Evolutionary conservation across 2,329 filamentous ascomycete genomes (phyloP), one percentile per base, ranked within the genome.

Genomic region (Alternaria arbusti): DNA sequence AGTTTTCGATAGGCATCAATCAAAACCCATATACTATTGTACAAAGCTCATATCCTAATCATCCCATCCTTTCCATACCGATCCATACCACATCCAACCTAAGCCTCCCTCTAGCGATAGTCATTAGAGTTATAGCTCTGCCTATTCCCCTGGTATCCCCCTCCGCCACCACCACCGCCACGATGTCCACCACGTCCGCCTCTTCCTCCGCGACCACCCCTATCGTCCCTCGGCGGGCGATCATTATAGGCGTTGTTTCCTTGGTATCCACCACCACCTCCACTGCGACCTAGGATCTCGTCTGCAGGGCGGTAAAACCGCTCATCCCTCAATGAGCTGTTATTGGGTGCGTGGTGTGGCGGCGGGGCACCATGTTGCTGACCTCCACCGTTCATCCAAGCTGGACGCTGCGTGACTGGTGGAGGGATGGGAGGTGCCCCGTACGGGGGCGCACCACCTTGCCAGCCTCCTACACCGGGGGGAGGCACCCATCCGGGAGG

Each of bases 401-500:
- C 51, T 1, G 70, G 73, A 3, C 68, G 66, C 23, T 71, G 71
- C 6, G 60, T 57, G 11, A 54, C 61, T 26, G 55, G 65, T 17
- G 61, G 67, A 6, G 68, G 59, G 5, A 52, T 28, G 50, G 66
- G 66, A 9, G 70, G 69, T 5, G 64, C 67, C n/a, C 63, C 70
- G 32, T 71, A 72, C 2, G 57, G 64, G 9, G 63, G 59, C 10
- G 62, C 45, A 4, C 63, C 66, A 6, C 65, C 66, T n/a, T 71
- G 63, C 45, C 65, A 58, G 6, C 64, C 69, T 17, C 59, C 59
- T 36, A 60, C 26, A 10, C 43, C 68, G 7, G 66, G 66, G 3
- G 67, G 67, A 10, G 77, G 76, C 1, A 74, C 72, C 74, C 75
- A 78, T 9, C 75, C 74, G 3, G 74, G 69, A 1, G 76, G 72